Conservation (phyloP, 306 rosid genomes). For the Cicer yamashitae region DNA sequence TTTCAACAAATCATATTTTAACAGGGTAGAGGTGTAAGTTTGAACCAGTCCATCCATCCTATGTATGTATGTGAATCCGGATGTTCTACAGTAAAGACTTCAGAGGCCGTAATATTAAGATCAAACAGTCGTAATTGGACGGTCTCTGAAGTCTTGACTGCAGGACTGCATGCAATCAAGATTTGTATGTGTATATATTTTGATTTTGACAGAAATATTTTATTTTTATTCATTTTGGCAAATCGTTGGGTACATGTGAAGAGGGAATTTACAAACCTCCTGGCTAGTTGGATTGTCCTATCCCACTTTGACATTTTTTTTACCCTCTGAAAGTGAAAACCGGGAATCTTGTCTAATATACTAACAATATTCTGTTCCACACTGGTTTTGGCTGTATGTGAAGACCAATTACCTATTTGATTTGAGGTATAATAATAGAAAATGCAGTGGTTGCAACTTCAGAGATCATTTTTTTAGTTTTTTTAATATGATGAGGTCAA, state of each 20-base stretch:
- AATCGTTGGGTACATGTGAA: conserved; percentile 9
- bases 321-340: conserved; percentile 27
- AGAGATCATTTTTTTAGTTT: not conserved
- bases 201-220: not conserved
- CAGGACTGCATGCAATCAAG: no score
- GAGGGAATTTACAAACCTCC: not conserved
- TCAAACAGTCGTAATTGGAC: no score
- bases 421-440: not conserved
- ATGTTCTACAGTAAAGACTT: no score
- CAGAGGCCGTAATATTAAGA: no score
- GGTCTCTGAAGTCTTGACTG: no score
- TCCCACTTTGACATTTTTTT: not conserved
- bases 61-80: no score
- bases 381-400: conserved; percentile 43
- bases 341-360: conserved; percentile 20
- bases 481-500: conserved; percentile 17
- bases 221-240: not conserved
- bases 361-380: conserved; percentile 21
- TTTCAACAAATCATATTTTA: conserved; percentile 16
- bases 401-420: conserved; percentile 10
- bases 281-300: conserved; percentile 31
- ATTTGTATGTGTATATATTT: no score
- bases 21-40: not conserved
- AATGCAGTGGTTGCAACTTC: conserved; percentile 16
- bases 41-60: not conserved